Conservation (phyloP, 345 rosid genomes). For the Barbarea vulgaris region DNA sequence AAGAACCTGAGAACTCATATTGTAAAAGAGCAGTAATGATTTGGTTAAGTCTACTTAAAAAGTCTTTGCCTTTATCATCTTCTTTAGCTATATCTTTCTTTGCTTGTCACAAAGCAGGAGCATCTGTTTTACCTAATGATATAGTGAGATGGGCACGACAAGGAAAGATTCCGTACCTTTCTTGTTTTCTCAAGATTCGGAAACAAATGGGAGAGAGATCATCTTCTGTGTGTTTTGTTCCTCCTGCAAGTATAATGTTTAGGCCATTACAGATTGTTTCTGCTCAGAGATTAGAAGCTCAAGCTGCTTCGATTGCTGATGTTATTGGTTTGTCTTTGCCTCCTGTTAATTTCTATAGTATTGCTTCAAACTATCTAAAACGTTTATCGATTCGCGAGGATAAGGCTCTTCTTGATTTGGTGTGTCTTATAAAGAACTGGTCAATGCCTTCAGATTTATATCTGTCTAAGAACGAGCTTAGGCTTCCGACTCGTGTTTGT, state of each 20-base stretch:
- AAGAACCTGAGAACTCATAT: conserved; percentile 54
- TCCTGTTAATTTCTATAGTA: conserved; percentile 64
- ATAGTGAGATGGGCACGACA: conserved; percentile 64
- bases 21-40: conserved; percentile 65
- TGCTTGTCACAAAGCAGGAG: conserved; percentile 71
- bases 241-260: conserved; percentile 58
- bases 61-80: conserved; percentile 51
- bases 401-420: too few species aligned
- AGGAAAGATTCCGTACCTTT: conserved; percentile 68
- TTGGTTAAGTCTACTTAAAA: conserved; percentile 59
- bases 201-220: conserved; percentile 46
- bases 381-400: too few species aligned
- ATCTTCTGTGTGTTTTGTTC: conserved; percentile 58
- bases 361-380: conserved; percentile 60
- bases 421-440: too few species aligned
- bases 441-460: too few species aligned
- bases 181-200: conserved; percentile 63
- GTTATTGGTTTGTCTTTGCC: conserved; percentile 63
- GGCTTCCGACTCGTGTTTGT: too few species aligned
- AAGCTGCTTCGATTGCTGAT: conserved; percentile 66
- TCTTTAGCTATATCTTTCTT: conserved; percentile 70
- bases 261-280: conserved; percentile 52
- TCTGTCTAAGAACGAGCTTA: too few species aligned
- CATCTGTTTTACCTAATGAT: conserved; percentile 67
- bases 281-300: conserved; percentile 56